Evolutionary conservation across 768 basidiomycete genomes (phyloP).

Genomic region (Panellus pusillus): DNA sequence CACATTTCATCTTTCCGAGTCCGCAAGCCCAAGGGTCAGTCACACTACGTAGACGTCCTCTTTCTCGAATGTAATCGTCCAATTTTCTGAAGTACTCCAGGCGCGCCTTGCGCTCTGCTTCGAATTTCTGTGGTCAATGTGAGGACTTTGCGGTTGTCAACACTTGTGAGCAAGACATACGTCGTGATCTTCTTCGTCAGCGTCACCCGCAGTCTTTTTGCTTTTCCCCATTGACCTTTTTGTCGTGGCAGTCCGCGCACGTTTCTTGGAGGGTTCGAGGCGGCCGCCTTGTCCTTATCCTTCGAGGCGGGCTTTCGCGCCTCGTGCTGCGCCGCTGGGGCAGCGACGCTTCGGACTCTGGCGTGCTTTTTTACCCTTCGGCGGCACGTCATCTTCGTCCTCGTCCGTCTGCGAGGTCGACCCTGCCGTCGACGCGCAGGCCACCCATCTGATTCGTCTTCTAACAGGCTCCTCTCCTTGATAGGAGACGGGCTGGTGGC

Average conservation of each 20-base stretch:
- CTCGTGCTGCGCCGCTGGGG: conserved; percentile 6
- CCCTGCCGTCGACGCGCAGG: not conserved
- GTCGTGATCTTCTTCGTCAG: conserved; percentile 13
- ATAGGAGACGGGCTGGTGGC: conserved; percentile 35
- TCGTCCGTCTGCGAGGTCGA: conserved; percentile 12
- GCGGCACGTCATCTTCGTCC: conserved; percentile 7
- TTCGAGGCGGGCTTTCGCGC: not conserved
- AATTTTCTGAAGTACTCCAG: conserved; percentile 54
- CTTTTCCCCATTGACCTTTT: conserved; percentile 7
- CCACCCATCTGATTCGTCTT: not conserved
- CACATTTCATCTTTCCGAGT: not conserved
- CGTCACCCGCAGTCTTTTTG: conserved; percentile 12
- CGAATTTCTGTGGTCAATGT: conserved; percentile 35
- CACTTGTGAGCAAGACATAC: not conserved
- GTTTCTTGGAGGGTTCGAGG: conserved; percentile 2
- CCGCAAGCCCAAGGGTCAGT: conserved; percentile 13
- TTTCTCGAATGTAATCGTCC: conserved; percentile 52
- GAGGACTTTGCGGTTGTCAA: not conserved
- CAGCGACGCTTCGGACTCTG: conserved; percentile 2
- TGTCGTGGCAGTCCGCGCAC: not conserved
- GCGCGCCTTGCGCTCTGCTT: conserved; percentile 48
- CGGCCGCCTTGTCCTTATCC: not conserved
- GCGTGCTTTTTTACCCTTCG: conserved; percentile 13
- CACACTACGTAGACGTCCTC: conserved; percentile 61
- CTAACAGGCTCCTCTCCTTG: conserved; percentile 21